Conservation (phyloP, 1,284 basidiomycete genomes). For the Serendipita sp. region DNA sequence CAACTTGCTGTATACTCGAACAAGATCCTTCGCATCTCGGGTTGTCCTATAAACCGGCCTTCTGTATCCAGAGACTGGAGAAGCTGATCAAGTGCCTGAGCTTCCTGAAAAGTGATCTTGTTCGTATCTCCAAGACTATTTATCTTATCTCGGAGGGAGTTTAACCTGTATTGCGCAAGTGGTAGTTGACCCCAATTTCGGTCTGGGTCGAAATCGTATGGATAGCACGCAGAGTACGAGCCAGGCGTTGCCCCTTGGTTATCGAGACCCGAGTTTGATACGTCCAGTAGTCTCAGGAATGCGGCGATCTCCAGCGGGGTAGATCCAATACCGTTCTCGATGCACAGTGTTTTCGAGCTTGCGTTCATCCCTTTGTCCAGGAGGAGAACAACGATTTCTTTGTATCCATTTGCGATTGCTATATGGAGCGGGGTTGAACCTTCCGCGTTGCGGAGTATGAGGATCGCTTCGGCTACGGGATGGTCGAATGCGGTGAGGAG, state of each 20-base stretch:
- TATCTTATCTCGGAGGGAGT: neutral
- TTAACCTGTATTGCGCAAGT: neutral
- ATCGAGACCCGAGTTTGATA: neutral
- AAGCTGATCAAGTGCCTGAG: neutral
- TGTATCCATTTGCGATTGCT: conserved; percentile 24
- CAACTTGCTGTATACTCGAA: neutral
- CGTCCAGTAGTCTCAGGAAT: conserved; percentile 14
- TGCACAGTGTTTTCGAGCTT: conserved; percentile 26
- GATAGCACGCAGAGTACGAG: neutral
- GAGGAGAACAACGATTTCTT: conserved; percentile 26
- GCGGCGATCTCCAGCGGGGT: conserved; percentile 33
- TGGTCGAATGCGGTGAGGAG: conserved; percentile 26
- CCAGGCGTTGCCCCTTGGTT: neutral
- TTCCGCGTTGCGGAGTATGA: conserved; percentile 27
- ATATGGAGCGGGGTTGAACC: conserved; percentile 35
- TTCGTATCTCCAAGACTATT: neutral
- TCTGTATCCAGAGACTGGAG: neutral
- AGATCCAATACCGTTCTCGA: conserved; percentile 41
- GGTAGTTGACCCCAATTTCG: neutral
- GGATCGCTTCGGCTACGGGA: conserved; percentile 13
- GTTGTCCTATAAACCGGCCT: neutral
- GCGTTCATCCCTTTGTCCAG: conserved; percentile 19
- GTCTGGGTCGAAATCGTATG: neutral
- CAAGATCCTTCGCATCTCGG: conserved; percentile 3
- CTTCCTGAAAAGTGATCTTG: neutral